These are phyloP conservation scores for Talaromyces piceae DNA, from an alignment of 2,329 filamentous ascomycete genomes.

Conservation along the genomic window DNA sequence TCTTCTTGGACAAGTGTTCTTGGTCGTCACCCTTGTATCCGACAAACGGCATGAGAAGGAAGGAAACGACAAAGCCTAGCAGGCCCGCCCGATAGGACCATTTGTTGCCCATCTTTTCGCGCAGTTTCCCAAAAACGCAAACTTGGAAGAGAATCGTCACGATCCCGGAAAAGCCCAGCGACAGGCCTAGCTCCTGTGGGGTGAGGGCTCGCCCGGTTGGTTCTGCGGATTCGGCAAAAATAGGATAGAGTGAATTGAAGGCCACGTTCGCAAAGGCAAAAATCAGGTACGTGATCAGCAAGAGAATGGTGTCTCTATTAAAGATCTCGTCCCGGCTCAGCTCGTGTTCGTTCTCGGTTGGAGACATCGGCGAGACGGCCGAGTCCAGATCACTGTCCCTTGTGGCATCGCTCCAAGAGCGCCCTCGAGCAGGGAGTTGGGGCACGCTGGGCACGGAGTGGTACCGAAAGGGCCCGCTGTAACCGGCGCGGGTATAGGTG, in stretches of 20 bases:
- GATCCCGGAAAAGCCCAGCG: conserved; percentile 72
- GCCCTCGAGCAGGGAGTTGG: background rate
- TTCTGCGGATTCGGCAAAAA: conserved; percentile 69
- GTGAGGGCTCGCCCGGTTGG: conserved; percentile 71
- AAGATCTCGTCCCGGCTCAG: conserved; percentile 55
- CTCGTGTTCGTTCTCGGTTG: conserved; percentile 33
- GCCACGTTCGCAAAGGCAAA: conserved; percentile 93
- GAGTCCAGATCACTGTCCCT: conserved; percentile 39
- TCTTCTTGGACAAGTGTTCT: conserved; percentile 48
- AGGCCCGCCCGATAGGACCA: conserved; percentile 74
- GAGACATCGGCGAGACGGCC: conserved; percentile 35
- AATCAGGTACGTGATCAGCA: conserved; percentile 79
- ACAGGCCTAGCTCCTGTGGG: conserved; percentile 75
- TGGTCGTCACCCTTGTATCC: conserved; percentile 62
- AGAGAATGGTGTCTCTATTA: conserved; percentile 71
- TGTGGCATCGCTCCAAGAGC: conserved; percentile 18
- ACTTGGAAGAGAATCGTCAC: conserved; percentile 88
- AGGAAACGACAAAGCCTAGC: conserved; percentile 71
- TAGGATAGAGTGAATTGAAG: conserved; percentile 91
- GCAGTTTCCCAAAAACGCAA: conserved; percentile 70
- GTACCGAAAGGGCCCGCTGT: conserved; percentile 20
- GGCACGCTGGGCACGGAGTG: background rate
- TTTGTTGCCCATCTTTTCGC: conserved; percentile 74
- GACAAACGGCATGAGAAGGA: conserved; percentile 83
- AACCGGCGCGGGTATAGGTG: conserved; percentile 46